Evolutionary conservation across 2,329 filamentous ascomycete species (phyloP).

Genomic region (Phyllosticta citribraziliensis): DNA sequence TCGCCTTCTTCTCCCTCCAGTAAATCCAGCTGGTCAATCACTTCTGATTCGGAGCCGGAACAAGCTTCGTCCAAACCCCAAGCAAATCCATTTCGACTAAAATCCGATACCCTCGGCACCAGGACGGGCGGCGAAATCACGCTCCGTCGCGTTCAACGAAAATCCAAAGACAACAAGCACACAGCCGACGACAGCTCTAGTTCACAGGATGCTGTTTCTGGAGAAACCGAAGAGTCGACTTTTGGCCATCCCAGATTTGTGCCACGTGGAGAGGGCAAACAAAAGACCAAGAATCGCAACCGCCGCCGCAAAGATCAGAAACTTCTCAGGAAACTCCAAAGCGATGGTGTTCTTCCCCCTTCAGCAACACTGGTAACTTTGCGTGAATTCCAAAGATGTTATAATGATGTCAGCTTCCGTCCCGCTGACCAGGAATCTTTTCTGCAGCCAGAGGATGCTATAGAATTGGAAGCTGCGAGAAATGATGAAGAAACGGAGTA

Average conservation of each 20-base stretch:
- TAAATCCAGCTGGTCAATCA: background rate
- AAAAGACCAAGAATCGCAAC: conserved; percentile 40
- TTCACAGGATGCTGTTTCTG: no score
- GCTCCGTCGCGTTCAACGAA: background rate
- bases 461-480: background rate
- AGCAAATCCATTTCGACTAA: conserved; percentile 4
- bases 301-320: background rate
- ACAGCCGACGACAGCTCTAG: conserved; percentile 15
- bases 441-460: background rate
- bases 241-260: conserved; percentile 27
- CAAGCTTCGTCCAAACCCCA: conserved; percentile 11
- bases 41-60: conserved; percentile 15
- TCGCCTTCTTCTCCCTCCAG: no score
- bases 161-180: background rate
- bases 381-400: background rate
- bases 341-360: background rate
- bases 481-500: background rate
- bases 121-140: conserved; percentile 22
- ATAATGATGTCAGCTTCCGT: background rate
- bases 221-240: conserved; percentile 25
- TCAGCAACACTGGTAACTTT: background rate
- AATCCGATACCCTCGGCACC: background rate
- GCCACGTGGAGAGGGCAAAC: conserved; percentile 16
- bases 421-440: background rate
- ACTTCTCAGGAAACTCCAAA: background rate